Percentiles rank a stretch among this genome's conserved stretches.
Evolutionary conservation across 306 rosid genomes (phyloP).

Genomic region (Betula pendula): DNA sequence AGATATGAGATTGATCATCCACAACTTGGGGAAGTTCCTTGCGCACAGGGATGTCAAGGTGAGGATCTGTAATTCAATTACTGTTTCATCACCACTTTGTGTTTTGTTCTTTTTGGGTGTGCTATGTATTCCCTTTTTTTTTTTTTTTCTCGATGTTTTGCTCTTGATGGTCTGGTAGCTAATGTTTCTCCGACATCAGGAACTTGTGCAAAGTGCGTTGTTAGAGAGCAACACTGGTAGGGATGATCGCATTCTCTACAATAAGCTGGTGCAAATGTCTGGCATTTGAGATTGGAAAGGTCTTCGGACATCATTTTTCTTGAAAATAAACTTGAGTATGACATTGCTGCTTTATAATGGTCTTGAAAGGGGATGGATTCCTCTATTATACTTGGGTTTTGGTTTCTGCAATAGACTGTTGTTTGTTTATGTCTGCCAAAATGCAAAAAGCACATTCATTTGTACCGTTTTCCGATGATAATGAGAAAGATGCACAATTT

Average conservation of each 20-base stretch:
- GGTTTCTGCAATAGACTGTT: neutral
- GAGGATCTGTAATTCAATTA: conserved; percentile 12
- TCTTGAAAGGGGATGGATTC: neutral
- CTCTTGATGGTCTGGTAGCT: conserved; percentile 6
- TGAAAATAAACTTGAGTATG: neutral
- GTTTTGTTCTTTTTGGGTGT: neutral
- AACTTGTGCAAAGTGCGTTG: conserved; percentile 96
- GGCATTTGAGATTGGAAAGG: conserved; percentile 44
- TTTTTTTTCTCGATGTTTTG: neutral
- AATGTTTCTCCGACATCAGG: conserved; percentile 50
- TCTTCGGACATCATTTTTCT: neutral
- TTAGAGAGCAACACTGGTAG: conserved; percentile 94
- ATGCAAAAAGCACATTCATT: no score
- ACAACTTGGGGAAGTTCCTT: conserved; percentile 83
- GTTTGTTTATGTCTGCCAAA: neutral
- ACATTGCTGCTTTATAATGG: neutral
- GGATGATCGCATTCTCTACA: conserved; percentile 85
- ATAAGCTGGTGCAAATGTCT: conserved; percentile 75
- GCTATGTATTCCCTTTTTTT: neutral
- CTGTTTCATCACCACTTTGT: neutral
- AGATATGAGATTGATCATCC: conserved; percentile 82
- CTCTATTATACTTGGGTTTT: neutral
- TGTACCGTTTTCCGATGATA: no score
- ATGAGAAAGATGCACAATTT: neutral
- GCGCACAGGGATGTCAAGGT: conserved; percentile 97